Evolutionary conservation across 106 monocot genomes (phyloP), one percentile per base, ranked within the genome.

Genomic region (Agapanthus africanus): DNA sequence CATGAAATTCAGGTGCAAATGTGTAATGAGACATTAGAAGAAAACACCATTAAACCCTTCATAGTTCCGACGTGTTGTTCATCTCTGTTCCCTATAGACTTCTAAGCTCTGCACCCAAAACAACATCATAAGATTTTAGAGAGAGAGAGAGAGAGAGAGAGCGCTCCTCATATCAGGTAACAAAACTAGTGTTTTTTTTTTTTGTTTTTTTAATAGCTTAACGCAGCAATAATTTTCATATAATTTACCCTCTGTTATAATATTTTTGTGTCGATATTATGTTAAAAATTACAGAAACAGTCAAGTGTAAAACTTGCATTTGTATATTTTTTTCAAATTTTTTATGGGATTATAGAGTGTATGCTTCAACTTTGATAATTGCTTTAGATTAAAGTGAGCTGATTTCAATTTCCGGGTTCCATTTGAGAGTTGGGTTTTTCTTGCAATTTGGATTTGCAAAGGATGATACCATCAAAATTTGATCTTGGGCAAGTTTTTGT

Each of bases 111-210:
- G n/a, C n/a, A n/a, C n/a, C n/a, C n/a, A n/a, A n/a, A n/a, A n/a
- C n/a, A n/a, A n/a, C n/a, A n/a, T n/a, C n/a, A n/a, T n/a, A n/a
- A n/a, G n/a, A 49, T 49, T 49, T 49, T 21, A 63, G 62, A 63
- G 37, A 63, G 62, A 63, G 62, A 72, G 72, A 42, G 42, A 44
- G 41, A 46, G 42, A 34, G 16, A 60, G 40, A 39, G 60, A 59
- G 13, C 0, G 21, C 61, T n/a, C 36, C 61, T 62, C 61, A 36
- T 62, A 33, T 21, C 5, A 62, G 36, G 61, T 62, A 36, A 16
- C 19, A n/a, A 34, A 33, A 62, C 36, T n/a, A n/a, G 61, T 57
- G 30, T 57, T 11, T 18, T 14, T 28, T n/a, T n/a, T n/a, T n/a
- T n/a, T n/a, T n/a, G n/a, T n/a, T n/a, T n/a, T n/a, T n/a, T n/a